These are phyloP conservation scores for Hypoxylon sp. DNA, from an alignment of 2,329 filamentous ascomycete species.

Conservation along the genomic window DNA sequence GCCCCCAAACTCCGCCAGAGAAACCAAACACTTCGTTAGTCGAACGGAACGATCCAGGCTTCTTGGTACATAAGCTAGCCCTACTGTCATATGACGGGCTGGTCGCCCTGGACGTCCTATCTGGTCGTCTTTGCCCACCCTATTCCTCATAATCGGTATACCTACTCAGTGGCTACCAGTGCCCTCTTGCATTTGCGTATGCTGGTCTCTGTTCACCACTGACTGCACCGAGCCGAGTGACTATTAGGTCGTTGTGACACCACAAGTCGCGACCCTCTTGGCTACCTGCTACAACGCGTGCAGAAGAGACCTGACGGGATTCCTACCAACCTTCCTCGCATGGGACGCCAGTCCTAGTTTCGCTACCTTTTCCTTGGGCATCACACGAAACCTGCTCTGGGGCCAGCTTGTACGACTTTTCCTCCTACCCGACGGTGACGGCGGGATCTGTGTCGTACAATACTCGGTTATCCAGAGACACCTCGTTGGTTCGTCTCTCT, in stretches of 20 bases:
- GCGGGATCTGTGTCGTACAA: constrained; percentile 59
- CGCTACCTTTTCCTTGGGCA: constrained; percentile 43
- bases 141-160: constrained; percentile 34
- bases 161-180: constrained; percentile 47
- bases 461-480: constrained; percentile 58
- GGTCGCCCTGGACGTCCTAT: constrained; percentile 34
- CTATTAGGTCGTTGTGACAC: constrained; percentile 47
- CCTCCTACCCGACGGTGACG: constrained; percentile 56
- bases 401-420: constrained; percentile 55
- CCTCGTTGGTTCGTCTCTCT: constrained; percentile 52
- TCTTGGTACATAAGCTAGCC: constrained; percentile 23
- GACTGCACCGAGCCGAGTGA: constrained; percentile 50
- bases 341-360: constrained; percentile 43
- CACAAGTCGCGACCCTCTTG: constrained; percentile 42
- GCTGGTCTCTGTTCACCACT: constrained; percentile 44
- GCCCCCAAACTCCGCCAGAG: constrained; percentile 36
- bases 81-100: constrained; percentile 33
- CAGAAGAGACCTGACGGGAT: constrained; percentile 36
- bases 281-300: constrained; percentile 39
- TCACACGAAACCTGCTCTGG: constrained; percentile 52
- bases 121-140: constrained; percentile 30
- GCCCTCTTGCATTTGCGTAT: constrained; percentile 45
- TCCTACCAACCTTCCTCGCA: constrained; percentile 40
- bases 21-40: constrained; percentile 24
- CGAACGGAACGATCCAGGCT: constrained; percentile 22